Evolutionary conservation across 2,329 filamentous ascomycete genomes (phyloP).

Genomic region (Fusarium equiseti): DNA sequence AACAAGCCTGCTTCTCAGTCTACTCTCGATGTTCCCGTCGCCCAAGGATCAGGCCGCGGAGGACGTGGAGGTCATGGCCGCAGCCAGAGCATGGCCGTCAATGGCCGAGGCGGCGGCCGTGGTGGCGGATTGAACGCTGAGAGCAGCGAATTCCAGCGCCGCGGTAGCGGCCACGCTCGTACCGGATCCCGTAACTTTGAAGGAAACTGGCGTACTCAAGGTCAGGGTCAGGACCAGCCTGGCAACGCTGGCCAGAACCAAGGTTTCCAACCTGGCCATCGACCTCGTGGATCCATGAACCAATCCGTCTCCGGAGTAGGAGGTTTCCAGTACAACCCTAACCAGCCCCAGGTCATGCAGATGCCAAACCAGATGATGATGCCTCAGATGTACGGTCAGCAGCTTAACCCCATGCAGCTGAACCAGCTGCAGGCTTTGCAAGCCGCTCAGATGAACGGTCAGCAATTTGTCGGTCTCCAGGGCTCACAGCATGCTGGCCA

Average conservation of each 20-base stretch:
- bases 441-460: constrained; percentile 84
- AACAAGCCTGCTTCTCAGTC: constrained; percentile 52
- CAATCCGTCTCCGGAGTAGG: constrained; percentile 87
- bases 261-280: constrained; percentile 93
- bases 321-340: constrained; percentile 84
- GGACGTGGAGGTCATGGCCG: constrained; percentile 74
- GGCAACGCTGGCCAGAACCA: constrained; percentile 66
- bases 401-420: constrained; percentile 88
- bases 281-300: constrained; percentile 84
- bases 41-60: constrained; percentile 62
- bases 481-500: constrained; percentile 79
- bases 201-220: constrained; percentile 93
- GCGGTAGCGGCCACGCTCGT: constrained; percentile 84
- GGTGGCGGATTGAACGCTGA: constrained; percentile 69
- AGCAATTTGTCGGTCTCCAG: constrained; percentile 76
- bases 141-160: constrained; percentile 75
- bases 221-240: constrained; percentile 70
- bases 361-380: constrained; percentile 88
- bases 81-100: constrained; percentile 91
- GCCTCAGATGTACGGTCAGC: constrained; percentile 88
- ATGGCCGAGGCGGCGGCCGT: constrained; percentile 76
- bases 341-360: constrained; percentile 88
- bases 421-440: constrained; percentile 93
- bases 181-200: constrained; percentile 94
- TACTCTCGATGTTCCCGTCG: constrained; percentile 51